These are phyloP conservation scores for Chaetomium globosum DNA, from an alignment of 2,329 filamentous ascomycete genomes.

Conservation along the genomic window DNA sequence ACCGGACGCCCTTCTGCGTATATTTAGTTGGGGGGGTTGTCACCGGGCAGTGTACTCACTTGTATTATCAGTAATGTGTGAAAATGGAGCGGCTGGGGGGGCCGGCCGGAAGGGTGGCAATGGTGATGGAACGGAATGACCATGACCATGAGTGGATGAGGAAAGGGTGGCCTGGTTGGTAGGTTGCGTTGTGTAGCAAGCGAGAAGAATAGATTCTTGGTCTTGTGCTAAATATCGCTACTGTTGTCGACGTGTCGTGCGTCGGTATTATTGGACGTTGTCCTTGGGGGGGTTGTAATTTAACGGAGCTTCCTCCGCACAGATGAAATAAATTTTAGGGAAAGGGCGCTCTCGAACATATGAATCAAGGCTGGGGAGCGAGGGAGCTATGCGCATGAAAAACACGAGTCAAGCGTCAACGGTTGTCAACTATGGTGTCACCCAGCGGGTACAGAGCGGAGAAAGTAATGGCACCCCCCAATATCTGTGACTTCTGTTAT, in stretches of 20 bases:
- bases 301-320: background rate
- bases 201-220: conserved; percentile 8
- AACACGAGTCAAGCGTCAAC: background rate
- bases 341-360: background rate
- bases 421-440: background rate
- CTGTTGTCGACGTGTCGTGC: background rate
- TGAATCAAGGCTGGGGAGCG: background rate
- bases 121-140: conserved; percentile 18
- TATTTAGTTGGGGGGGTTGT: background rate
- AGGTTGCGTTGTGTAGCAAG: conserved; percentile 8
- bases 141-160: conserved; percentile 20
- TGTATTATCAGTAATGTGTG: conserved; percentile 24
- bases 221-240: background rate
- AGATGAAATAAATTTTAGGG: background rate
- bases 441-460: background rate
- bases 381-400: background rate
- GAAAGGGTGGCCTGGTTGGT: conserved; percentile 13
- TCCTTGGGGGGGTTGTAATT: background rate
- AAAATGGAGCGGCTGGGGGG: conserved; percentile 1
- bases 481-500: background rate
- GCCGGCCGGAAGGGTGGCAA: background rate
- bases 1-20: conserved; percentile 1
- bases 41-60: conserved; percentile 20
- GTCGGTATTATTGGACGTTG: background rate
- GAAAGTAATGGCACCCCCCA: background rate